phyloP scores from a whole-genome alignment of 2,329 filamentous ascomycete species.

The Lasiodiplodia theobromae region DNA sequence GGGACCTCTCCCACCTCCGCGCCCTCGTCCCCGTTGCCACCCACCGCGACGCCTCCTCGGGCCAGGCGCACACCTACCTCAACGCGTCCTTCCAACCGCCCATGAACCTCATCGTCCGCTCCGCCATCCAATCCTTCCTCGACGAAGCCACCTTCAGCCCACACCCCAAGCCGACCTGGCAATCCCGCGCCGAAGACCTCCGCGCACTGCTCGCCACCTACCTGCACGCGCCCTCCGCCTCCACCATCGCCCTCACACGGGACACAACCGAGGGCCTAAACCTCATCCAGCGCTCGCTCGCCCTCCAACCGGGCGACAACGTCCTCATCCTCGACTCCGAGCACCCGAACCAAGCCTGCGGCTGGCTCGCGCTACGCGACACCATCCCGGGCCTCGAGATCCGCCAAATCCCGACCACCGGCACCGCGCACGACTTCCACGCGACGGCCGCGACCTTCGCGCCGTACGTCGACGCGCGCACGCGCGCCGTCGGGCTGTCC shows the following conservation, averaged over 20 bases:
- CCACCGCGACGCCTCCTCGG: not conserved
- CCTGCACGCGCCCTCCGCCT: not conserved
- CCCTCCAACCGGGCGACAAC: slow-evolving; percentile 1
- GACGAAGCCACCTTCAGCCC: not conserved
- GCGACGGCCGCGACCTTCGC: not conserved
- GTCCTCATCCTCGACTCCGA: slow-evolving; percentile 7
- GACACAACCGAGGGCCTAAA: slow-evolving; percentile 8
- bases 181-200: not conserved
- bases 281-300: not conserved
- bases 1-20: not conserved
- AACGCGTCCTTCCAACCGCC: slow-evolving; percentile 4
- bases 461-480: slow-evolving; percentile 5
- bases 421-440: not conserved
- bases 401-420: not conserved
- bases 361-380: not conserved
- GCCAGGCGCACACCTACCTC: not conserved
- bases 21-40: not conserved
- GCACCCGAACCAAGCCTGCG: slow-evolving; percentile 8
- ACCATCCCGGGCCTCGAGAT: not conserved
- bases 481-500: slow-evolving; percentile 9
- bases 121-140: not conserved
- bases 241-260: not conserved
- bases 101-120: not conserved
- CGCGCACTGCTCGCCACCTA: not conserved
- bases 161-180: not conserved